Percentiles rank a stretch among this genome's conserved stretches.
Evolutionary conservation across 1,284 basidiomycete species (phyloP).

Genomic region (Leccinum fallax): DNA sequence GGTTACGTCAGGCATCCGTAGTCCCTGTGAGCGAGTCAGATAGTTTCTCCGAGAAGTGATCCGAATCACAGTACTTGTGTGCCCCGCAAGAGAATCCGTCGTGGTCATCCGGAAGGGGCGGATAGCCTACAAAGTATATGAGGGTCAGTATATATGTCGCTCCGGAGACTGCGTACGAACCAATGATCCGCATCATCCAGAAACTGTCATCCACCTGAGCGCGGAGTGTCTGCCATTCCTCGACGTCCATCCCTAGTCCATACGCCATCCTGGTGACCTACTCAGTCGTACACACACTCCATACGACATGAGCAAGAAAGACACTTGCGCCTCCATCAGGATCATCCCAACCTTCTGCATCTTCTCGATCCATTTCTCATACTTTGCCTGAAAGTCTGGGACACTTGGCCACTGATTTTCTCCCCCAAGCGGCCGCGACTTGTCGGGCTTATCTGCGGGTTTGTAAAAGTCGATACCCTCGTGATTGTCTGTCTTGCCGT

Average conservation of each 20-base stretch:
- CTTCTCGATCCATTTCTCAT: conserved; percentile 75
- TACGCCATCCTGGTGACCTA: conserved; percentile 63
- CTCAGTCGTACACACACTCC: conserved; percentile 1
- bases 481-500: conserved; percentile 82
- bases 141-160: not conserved
- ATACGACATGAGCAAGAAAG: not conserved
- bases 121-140: conserved; percentile 60
- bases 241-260: conserved; percentile 69
- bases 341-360: conserved; percentile 79
- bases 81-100: conserved; percentile 86
- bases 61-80: conserved; percentile 58
- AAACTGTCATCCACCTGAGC: conserved; percentile 77
- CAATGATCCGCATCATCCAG: conserved; percentile 85
- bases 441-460: conserved; percentile 70
- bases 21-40: conserved; percentile 50
- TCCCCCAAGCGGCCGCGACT: conserved; percentile 70
- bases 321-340: conserved; percentile 78
- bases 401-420: conserved; percentile 82
- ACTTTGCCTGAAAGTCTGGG: conserved; percentile 58
- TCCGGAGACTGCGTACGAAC: conserved; percentile 38
- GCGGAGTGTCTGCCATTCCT: conserved; percentile 71
- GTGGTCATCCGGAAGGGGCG: conserved; percentile 73
- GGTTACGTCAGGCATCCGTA: conserved; percentile 84
- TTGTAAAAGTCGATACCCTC: conserved; percentile 84
- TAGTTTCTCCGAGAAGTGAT: conserved; percentile 1